Conservation (phyloP, 208 protist species). For the Acanthamoeba rhysodes region DNA sequence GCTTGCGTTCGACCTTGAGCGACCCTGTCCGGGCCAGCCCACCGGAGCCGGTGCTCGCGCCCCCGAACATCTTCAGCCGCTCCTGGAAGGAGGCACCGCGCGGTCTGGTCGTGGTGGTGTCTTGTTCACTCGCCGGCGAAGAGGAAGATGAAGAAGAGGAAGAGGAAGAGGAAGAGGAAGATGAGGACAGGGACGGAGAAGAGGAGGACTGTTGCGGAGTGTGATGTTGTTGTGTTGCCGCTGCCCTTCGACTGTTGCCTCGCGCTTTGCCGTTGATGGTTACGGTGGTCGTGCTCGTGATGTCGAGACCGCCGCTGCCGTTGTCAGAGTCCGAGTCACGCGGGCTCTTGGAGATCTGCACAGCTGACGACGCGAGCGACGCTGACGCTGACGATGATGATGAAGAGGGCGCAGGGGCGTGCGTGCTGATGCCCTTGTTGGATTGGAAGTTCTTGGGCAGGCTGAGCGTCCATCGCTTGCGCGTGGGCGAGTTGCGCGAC, state of each 20-base stretch:
- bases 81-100: background rate
- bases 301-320: background rate
- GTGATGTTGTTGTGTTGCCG: too few relatives aligned
- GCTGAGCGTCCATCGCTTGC: constrained; percentile 12
- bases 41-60: background rate
- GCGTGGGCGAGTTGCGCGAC: background rate
- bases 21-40: background rate
- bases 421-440: background rate
- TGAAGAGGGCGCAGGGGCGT: background rate
- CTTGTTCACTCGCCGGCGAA: background rate
- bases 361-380: background rate
- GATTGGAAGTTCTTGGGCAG: constrained; percentile 7
- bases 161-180: background rate
- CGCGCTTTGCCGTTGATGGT: background rate
- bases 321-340: too few relatives aligned
- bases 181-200: background rate
- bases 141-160: background rate
- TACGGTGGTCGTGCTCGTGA: background rate
- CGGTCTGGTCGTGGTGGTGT: background rate
- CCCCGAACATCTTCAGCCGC: background rate
- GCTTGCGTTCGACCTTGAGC: constrained; percentile 1
- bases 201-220: background rate
- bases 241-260: background rate
- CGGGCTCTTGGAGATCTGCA: too few relatives aligned
- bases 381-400: background rate